These are phyloP conservation scores for Stipa capillata DNA, from an alignment of 176 grass and related monocot genomes.

Conservation along the genomic window DNA sequence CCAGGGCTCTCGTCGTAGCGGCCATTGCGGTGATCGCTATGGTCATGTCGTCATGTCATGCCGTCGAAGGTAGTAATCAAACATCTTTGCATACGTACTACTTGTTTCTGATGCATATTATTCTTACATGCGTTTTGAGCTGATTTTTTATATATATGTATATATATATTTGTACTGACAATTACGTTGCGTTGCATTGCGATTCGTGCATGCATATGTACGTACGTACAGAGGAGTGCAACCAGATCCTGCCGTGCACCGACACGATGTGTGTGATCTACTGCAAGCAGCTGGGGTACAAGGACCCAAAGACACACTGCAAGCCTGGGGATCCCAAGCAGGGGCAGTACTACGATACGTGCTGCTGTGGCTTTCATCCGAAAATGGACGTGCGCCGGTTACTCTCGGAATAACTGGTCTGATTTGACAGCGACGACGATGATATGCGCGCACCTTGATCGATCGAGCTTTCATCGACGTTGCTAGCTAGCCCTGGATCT, in stretches of 20 bases:
- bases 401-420: not conserved
- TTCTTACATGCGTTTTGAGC: too few relatives aligned
- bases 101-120: too few relatives aligned
- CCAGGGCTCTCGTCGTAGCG: not conserved
- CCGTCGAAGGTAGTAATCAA: not conserved
- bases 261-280: not conserved
- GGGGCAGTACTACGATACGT: not conserved
- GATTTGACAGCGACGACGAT: too few relatives aligned
- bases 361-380: not conserved
- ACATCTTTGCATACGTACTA: too few relatives aligned
- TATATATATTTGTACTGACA: not conserved
- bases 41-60: not conserved
- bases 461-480: too few relatives aligned
- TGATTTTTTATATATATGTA: not conserved
- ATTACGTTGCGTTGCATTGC: not conserved
- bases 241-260: not conserved
- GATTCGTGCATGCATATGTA: not conserved
- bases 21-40: not conserved
- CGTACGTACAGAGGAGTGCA: not conserved
- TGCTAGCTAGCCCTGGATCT: too few relatives aligned
- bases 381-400: not conserved
- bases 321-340: not conserved
- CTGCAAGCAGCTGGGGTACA: not conserved
- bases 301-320: not conserved
- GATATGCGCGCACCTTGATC: not conserved